Conservation (phyloP, 768 basidiomycete species). For the Trametes coccinea region DNA sequence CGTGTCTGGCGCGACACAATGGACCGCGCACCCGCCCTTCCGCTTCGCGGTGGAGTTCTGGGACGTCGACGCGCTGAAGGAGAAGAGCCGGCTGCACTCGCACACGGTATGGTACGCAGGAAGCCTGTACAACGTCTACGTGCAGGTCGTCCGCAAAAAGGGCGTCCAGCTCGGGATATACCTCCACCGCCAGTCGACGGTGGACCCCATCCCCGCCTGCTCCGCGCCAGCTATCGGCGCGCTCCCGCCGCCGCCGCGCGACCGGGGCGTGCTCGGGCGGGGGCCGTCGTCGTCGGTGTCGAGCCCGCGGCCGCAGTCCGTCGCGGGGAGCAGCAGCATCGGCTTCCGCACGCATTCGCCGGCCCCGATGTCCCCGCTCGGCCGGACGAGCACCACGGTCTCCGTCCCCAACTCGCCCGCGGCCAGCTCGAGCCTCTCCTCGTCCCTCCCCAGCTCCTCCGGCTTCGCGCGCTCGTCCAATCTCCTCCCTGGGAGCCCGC, state of each 20-base stretch:
- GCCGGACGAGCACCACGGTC: slow-evolving; percentile 44
- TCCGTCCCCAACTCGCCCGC: slow-evolving; percentile 21
- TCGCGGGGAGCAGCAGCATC: slow-evolving; percentile 1
- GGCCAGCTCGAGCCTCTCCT: slow-evolving; percentile 6
- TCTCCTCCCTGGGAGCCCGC: too few relatives aligned
- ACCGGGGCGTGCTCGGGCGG: slow-evolving; percentile 8
- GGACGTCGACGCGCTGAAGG: slow-evolving; percentile 77
- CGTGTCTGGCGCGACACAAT: slow-evolving; percentile 49
- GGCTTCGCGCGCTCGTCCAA: slow-evolving; percentile 1
- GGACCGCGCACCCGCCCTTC: slow-evolving; percentile 77
- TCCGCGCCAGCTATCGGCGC: slow-evolving; percentile 47
- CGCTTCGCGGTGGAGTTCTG: slow-evolving; percentile 91
- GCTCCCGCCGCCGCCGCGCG: slow-evolving; percentile 7
- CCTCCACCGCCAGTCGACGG: slow-evolving; percentile 79
- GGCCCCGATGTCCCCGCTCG: slow-evolving; percentile 12
- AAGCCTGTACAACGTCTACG: slow-evolving; percentile 84
- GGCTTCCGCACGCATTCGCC: background rate
- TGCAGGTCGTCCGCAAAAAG: slow-evolving; percentile 87
- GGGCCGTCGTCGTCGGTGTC: slow-evolving; percentile 18
- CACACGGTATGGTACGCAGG: slow-evolving; percentile 91
- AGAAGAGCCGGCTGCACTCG: slow-evolving; percentile 82
- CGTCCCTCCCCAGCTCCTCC: slow-evolving; percentile 4
- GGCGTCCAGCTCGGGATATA: slow-evolving; percentile 82
- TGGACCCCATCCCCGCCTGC: slow-evolving; percentile 76
- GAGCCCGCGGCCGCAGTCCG: slow-evolving; percentile 14